Percentiles rank a stretch among this genome's conserved stretches.
Conservation (phyloP, 441 rosid species). For the Adansonia gregorii region DNA sequence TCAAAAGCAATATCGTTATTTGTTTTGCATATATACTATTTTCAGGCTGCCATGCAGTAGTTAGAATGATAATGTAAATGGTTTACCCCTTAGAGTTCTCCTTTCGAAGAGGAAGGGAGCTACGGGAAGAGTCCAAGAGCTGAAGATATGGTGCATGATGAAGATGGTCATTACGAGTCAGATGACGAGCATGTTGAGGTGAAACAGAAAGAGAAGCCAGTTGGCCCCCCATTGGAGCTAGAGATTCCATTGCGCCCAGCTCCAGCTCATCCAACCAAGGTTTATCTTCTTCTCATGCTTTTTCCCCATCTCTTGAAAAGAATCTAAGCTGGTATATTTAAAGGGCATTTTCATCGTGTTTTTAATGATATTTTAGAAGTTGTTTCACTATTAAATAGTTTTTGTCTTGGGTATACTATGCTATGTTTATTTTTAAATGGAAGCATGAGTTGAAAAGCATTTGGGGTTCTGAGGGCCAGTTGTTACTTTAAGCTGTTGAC, state of each 20-base stretch:
- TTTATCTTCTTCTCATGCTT: constrained; percentile 29
- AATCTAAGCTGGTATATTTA: not conserved
- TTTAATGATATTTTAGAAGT: not conserved
- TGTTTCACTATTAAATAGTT: not conserved
- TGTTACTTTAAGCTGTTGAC: not conserved
- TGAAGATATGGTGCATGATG: constrained; percentile 78
- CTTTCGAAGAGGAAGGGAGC: constrained; percentile 79
- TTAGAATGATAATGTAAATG: constrained; percentile 20
- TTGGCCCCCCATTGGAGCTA: constrained; percentile 88
- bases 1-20: constrained; percentile 19
- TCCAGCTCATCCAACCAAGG: constrained; percentile 84
- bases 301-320: not conserved
- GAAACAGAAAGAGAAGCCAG: constrained; percentile 82
- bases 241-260: constrained; percentile 81
- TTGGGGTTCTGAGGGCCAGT: not conserved
- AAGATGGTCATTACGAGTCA: constrained; percentile 77
- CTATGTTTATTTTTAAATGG: not conserved
- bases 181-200: constrained; percentile 80
- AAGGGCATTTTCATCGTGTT: not conserved
- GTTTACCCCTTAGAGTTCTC: constrained; percentile 59
- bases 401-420: not conserved
- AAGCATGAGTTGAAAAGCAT: not conserved
- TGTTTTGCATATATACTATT: constrained; percentile 24
- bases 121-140: constrained; percentile 68
- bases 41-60: constrained; percentile 13